Evolutionary conservation across 768 basidiomycete species (phyloP).

Genomic region (Solioccasus polychromus): DNA sequence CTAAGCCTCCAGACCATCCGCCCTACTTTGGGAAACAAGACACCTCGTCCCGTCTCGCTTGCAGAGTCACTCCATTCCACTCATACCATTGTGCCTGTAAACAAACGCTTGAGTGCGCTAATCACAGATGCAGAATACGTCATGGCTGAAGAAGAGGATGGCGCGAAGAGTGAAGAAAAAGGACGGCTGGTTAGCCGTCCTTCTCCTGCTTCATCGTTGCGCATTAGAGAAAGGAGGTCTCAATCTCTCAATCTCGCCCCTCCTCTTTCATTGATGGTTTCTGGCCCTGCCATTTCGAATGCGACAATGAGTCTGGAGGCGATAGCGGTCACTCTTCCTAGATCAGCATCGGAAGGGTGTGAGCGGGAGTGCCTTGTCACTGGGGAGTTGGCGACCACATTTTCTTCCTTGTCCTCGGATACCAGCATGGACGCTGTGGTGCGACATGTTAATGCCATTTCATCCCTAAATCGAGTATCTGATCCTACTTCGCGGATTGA

Average conservation of each 20-base stretch:
- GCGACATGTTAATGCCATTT: constrained; percentile 19
- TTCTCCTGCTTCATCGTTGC: constrained; percentile 46
- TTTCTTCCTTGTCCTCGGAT: constrained; percentile 27
- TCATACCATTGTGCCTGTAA: constrained; percentile 65
- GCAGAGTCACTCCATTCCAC: constrained; percentile 75
- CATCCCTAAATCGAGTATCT: constrained; percentile 24
- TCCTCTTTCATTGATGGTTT: constrained; percentile 28
- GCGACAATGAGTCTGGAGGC: constrained; percentile 32
- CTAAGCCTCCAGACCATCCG: constrained; percentile 73
- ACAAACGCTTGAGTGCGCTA: constrained; percentile 66
- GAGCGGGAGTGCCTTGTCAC: constrained; percentile 44
- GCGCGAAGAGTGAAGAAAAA: constrained; percentile 15
- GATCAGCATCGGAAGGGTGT: constrained; percentile 25
- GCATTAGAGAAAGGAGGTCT: constrained; percentile 56
- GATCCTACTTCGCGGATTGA: constrained; percentile 26
- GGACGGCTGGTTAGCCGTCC: constrained; percentile 18
- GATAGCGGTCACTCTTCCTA: constrained; percentile 27
- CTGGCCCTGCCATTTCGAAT: constrained; percentile 22
- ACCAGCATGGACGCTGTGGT: constrained; percentile 27
- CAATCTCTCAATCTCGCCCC: constrained; percentile 57
- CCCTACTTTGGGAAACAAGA: constrained; percentile 45
- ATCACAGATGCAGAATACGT: constrained; percentile 65
- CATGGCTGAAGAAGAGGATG: constrained; percentile 61
- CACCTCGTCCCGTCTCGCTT: constrained; percentile 73
- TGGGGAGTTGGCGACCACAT: constrained; percentile 43